Conservation (phyloP, 2,329 filamentous ascomycete genomes). For the Arachnopeziza araneosa region DNA sequence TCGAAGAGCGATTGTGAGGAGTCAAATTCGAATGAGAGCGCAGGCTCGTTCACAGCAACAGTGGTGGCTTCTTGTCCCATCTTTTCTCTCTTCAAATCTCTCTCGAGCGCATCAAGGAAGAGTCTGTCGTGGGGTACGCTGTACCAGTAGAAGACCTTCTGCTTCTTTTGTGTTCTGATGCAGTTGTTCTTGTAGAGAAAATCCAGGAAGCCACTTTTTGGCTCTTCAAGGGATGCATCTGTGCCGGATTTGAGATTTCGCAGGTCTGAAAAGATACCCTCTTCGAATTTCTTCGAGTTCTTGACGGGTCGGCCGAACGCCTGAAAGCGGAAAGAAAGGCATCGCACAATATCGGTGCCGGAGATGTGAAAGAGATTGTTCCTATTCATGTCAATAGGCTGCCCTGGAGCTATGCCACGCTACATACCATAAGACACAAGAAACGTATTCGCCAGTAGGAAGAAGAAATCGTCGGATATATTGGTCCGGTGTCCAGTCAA, state of each 20-base stretch:
- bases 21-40: constrained; percentile 97
- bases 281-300: constrained; percentile 99
- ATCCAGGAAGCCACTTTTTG: constrained; percentile 96
- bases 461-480: constrained; percentile 94
- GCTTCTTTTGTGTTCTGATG: constrained; percentile 99
- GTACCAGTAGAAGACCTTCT: constrained; percentile 99
- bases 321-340: constrained; percentile 95
- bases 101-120: constrained; percentile 94
- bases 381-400: constrained; percentile 43
- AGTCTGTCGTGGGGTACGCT: constrained; percentile 96
- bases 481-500: constrained; percentile 95
- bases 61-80: constrained; percentile 98
- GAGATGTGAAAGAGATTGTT: constrained; percentile 99
- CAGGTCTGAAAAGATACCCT: constrained; percentile 97
- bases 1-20: constrained; percentile 98
- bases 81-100: constrained; percentile 97
- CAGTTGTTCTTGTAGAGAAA: constrained; percentile 99
- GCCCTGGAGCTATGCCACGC: background rate
- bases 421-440: constrained; percentile 83
- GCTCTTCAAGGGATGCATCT: constrained; percentile 96
- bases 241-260: constrained; percentile 98
- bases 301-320: constrained; percentile 97
- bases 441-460: constrained; percentile 97
- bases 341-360: constrained; percentile 97
- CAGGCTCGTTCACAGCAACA: constrained; percentile 92